Evolutionary conservation across 108 stramenopile species (phyloP), one percentile per base, ranked within the genome.

Genomic region (Cyclotella distinguenda): DNA sequence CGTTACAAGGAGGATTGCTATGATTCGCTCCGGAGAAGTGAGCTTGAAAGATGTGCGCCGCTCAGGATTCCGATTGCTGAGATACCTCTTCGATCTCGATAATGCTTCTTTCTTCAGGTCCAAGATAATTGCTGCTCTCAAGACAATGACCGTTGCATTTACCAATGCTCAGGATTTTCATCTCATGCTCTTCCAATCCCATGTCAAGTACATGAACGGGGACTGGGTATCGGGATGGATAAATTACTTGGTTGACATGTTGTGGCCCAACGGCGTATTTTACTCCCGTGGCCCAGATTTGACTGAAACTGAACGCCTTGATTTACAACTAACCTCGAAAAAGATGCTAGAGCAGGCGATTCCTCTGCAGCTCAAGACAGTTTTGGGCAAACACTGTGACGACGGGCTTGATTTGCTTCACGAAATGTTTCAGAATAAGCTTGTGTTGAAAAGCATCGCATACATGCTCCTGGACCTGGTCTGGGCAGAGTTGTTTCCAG

Each of bases 211-310:
- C 26, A 64, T 91, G 62, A 90, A 81, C 59, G 80, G 84, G 9
- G 83, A 86, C 36, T 85, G 86, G 45, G 45, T 91, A 3, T 84
- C 86, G 22, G 71, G 70, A 19, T 79, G 76, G 64, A 80, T 95
- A 15, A 49, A 76, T 30, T 80, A 60, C 11, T 23, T 83, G 6
- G 49, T 81, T n/a, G 85, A 89, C 47, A 72, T 87, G 36, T 66
- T 95, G 21, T 95, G 90, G 90, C 94, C 94, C 13, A 83, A 92
- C 46, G 94, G 90, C 45, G 86, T 86, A 7, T 91, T 81, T 42
- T 77, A 84, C 49, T 65, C 70, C 12, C 49, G 80, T 38, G 72
- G 30, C 23, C 70, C 80, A 12, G 74, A 74, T 1, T 54, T 74
- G 36, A 87, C 82, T 15, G 52, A 57, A 5, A 65, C 77, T 32